Evolutionary conservation across 2,329 filamentous ascomycete species (phyloP).

Genomic region (Fusarium austroafricanum): DNA sequence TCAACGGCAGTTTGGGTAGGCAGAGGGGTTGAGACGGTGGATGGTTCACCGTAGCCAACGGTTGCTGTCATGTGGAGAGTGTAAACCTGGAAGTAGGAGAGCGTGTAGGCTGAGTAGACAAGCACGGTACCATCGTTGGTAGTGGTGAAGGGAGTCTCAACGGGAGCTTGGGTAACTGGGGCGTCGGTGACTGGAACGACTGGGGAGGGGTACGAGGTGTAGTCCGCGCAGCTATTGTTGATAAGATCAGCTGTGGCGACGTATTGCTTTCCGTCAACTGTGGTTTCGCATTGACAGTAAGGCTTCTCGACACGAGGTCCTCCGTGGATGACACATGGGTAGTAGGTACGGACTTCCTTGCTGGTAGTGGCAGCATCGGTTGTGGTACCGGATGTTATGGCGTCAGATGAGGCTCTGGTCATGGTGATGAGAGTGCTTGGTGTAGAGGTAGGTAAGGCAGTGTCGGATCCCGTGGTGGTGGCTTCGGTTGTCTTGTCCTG

Average conservation of each 20-base stretch:
- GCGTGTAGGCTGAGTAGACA: conserved; percentile 6
- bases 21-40: conserved; percentile 11
- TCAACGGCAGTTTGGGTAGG: conserved; percentile 21
- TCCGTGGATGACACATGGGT: conserved; percentile 1
- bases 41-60: background rate
- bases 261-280: conserved; percentile 7
- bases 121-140: conserved; percentile 15
- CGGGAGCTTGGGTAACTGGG: background rate
- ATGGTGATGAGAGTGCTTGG: conserved; percentile 5
- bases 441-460: background rate
- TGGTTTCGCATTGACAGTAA: conserved; percentile 21
- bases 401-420: background rate
- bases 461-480: background rate
- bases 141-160: background rate
- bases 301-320: conserved; percentile 7
- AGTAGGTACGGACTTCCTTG: background rate
- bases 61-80: background rate
- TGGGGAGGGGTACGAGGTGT: background rate
- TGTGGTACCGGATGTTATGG: background rate
- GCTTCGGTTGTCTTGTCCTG: background rate
- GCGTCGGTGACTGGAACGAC: background rate
- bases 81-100: background rate
- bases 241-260: conserved; percentile 1
- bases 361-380: background rate
- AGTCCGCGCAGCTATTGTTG: background rate